Evolutionary conservation across 2,329 filamentous ascomycete genomes (phyloP).

Genomic region (Cladophialophora psammophila): DNA sequence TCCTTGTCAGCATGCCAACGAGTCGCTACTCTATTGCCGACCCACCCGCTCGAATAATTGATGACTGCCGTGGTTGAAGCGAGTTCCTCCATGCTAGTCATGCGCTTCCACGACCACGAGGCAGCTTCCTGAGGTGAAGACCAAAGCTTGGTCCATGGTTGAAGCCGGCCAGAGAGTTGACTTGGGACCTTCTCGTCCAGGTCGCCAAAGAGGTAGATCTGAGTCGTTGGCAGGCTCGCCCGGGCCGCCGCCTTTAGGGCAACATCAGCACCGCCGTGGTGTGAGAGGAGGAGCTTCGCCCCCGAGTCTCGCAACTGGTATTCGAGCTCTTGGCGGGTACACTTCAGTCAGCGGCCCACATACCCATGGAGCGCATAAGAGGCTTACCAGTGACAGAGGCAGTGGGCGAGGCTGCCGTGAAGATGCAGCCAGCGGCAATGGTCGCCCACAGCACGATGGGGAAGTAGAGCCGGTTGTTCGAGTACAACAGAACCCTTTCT

Average conservation of each 20-base stretch:
- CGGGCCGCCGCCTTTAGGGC: neutral
- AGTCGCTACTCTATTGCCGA: too few relatives aligned
- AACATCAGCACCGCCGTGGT: neutral
- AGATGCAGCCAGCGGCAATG: neutral
- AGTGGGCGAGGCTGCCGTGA: neutral
- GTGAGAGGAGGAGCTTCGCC: neutral
- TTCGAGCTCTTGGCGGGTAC: neutral
- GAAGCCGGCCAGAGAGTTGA: neutral
- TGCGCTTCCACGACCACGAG: neutral
- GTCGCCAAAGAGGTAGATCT: neutral
- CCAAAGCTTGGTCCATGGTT: neutral
- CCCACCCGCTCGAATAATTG: neutral
- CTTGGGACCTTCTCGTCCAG: neutral
- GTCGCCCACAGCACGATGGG: conserved; percentile 1
- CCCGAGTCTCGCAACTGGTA: neutral
- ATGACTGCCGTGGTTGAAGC: neutral
- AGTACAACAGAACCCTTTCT: conserved; percentile 2
- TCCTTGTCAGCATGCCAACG: neutral
- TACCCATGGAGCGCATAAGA: neutral
- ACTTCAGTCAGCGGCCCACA: neutral
- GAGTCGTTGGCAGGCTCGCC: neutral
- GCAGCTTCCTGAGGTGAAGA: neutral
- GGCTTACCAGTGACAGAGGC: neutral
- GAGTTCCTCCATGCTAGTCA: neutral
- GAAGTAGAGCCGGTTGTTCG: neutral